Percentiles rank a stretch among this genome's conserved stretches.
phyloP scores from a whole-genome alignment of 148 eudicot genomes.

The Chenopodium quinoa region DNA sequence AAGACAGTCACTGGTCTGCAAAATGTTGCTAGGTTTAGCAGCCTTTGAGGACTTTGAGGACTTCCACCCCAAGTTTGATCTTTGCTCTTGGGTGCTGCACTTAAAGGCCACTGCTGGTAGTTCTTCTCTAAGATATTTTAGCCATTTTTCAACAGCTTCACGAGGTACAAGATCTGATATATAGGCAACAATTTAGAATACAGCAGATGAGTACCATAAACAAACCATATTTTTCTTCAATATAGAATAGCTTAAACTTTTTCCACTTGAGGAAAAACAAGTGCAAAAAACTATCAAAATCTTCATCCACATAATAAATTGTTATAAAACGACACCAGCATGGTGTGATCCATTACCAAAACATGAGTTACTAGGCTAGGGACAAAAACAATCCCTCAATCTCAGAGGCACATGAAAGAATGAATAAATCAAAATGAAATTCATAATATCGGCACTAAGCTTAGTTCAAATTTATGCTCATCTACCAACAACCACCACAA shows the following conservation, averaged over 20 bases:
- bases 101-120: slow-evolving; percentile 92
- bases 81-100: slow-evolving; percentile 95
- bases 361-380: background rate
- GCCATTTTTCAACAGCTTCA: slow-evolving; percentile 98
- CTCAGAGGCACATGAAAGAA: background rate
- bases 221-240: background rate
- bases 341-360: background rate
- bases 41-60: slow-evolving; percentile 68
- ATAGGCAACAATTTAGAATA: slow-evolving; percentile 14
- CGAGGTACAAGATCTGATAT: slow-evolving; percentile 88
- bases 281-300: background rate
- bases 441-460: background rate
- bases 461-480: background rate
- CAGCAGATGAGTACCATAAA: background rate
- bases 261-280: background rate
- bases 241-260: background rate
- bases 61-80: slow-evolving; percentile 80
- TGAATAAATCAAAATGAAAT: background rate
- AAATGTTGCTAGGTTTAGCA: slow-evolving; percentile 54
- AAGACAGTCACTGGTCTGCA: slow-evolving; percentile 93
- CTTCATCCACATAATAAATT: background rate
- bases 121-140: slow-evolving; percentile 95
- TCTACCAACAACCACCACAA: background rate
- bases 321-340: background rate
- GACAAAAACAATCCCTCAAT: background rate